phyloP scores from a whole-genome alignment of 345 rosid genomes.

The Durio zibethinus region DNA sequence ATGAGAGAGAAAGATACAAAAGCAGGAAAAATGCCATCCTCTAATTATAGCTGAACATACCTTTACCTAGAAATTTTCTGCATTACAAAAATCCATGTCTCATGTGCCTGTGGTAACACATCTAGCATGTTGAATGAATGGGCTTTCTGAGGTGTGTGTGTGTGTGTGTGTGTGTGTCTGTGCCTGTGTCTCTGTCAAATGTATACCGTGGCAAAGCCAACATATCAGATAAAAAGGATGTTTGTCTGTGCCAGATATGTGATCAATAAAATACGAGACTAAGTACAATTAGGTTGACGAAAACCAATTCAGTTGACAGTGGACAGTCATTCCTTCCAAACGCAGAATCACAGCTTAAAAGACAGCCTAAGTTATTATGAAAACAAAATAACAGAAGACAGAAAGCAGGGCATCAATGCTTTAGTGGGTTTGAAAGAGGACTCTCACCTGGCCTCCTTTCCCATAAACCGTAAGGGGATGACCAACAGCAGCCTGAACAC shows the following conservation, averaged over 20 bases:
- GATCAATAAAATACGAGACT: neutral
- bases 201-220: neutral
- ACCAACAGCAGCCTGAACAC: constrained; percentile 95
- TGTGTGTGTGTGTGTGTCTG: no score
- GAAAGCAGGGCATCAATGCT: neutral
- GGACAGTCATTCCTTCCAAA: neutral
- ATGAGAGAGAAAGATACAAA: neutral
- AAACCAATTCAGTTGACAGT: neutral
- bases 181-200: no score
- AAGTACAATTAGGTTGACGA: neutral
- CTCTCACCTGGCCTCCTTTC: constrained; percentile 91
- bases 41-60: neutral
- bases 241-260: neutral
- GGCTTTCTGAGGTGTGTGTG: neutral
- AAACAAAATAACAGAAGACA: neutral
- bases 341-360: neutral
- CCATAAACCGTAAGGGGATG: constrained; percentile 97
- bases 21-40: neutral
- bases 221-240: neutral
- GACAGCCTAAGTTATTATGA: neutral
- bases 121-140: neutral
- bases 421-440: constrained; percentile 1
- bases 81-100: neutral
- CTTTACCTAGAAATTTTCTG: neutral
- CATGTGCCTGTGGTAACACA: neutral